Base-by-base conservation (phyloP, 2,329 filamentous ascomycete genomes). In the Penicillium sp. region DNA sequence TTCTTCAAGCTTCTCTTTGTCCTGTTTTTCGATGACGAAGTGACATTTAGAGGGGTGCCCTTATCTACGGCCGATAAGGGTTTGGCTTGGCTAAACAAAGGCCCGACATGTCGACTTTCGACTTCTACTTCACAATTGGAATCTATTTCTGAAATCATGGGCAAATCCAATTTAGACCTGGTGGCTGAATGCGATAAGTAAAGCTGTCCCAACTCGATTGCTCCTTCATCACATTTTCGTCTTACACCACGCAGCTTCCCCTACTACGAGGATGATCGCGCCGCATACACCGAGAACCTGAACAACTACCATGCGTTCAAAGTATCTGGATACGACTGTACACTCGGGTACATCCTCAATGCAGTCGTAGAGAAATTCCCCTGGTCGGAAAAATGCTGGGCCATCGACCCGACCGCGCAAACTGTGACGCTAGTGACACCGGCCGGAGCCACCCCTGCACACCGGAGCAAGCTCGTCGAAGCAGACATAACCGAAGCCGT, bases 401-500 rank as follows among this genome's bases (percentile, higher is more conserved):
- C 77, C 9, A 74, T 93, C 31, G 80, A 91, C 70, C 75, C 82
- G 43, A 65, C 76, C 0, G 73, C 78, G 14, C 84, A 84, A 54
- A 89, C 84, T 0, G 77, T 96, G 16, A 84, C 80, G 8, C 81
- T 91, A 3, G 82, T 69, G 28, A 67, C 73, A n/a, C 56, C 87
- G 56, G 77, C 78, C 11, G 80, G 83, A 14, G 72, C 78, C 19
- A 86, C 82, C 1, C 85, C 87, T 46, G 74, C 78, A 16, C 81
- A 86, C 63, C 85, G 92, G 49, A 91, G 83, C 42, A 74, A 77
- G 5, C 70, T 79, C 9, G 72, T 87, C 10, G 78, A 77, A 4
- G 74, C 78, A 42, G 87, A 91, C 5, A 80, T 87, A 35, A 69
- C 78, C 1, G 83, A 88, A 62, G 90, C 92, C 81, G 85, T 87